These are phyloP conservation scores for Termitomyces sp. DNA, from an alignment of 768 basidiomycete genomes.

Conservation along the genomic window DNA sequence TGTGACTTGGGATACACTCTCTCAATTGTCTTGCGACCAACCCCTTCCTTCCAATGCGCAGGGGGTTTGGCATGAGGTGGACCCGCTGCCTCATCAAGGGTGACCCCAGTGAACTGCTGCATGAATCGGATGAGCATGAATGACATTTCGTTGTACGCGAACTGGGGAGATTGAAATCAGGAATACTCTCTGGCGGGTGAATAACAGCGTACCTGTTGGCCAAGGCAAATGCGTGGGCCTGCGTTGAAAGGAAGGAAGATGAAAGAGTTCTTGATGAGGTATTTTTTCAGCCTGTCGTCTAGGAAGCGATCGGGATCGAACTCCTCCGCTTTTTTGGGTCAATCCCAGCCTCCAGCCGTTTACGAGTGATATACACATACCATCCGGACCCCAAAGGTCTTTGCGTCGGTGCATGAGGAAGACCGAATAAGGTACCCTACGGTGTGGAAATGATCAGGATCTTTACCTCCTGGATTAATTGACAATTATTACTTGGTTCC, in stretches of 20 bases:
- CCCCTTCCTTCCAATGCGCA: slow-evolving; percentile 34
- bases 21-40: slow-evolving; percentile 46
- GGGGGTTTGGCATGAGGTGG: slow-evolving; percentile 43
- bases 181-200: not conserved
- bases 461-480: not conserved
- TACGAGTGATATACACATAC: slow-evolving; percentile 24
- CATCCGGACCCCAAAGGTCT: slow-evolving; percentile 71
- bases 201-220: slow-evolving; percentile 40
- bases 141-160: slow-evolving; percentile 58
- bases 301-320: slow-evolving; percentile 73
- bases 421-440: slow-evolving; percentile 47
- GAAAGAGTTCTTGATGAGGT: slow-evolving; percentile 58
- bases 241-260: slow-evolving; percentile 69
- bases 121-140: slow-evolving; percentile 59
- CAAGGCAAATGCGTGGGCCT: slow-evolving; percentile 54
- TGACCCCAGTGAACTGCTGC: slow-evolving; percentile 49
- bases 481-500: slow-evolving; percentile 33
- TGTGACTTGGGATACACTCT: slow-evolving; percentile 46
- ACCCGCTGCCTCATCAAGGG: slow-evolving; percentile 40
- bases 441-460: not conserved
- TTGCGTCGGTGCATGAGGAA: slow-evolving; percentile 61
- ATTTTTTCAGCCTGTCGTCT: slow-evolving; percentile 56
- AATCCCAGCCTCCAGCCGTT: not conserved
- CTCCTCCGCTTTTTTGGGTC: slow-evolving; percentile 39
- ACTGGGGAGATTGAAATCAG: slow-evolving; percentile 23